These are phyloP conservation scores for Pneumocystis jirovecii DNA, from an alignment of 1,139 yeast species.

Conservation along the genomic window DNA sequence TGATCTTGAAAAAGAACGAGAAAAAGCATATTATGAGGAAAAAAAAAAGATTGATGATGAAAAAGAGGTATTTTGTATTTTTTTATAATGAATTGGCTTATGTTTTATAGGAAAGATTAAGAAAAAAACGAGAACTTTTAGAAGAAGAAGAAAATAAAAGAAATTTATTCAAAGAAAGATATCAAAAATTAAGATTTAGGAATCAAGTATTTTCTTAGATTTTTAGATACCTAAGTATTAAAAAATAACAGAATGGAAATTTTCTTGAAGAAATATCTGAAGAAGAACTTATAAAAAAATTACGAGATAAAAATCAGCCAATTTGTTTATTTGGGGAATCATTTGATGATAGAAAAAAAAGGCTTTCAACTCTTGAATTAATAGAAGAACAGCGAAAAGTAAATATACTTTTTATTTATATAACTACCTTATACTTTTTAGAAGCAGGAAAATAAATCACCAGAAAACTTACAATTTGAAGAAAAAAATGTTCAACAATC, in stretches of 20 bases:
- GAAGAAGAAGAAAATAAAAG: conserved; percentile 8
- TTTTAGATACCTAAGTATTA: not conserved
- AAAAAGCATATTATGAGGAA: conserved; percentile 17
- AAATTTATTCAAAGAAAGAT: conserved; percentile 5
- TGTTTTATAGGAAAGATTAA: conserved; percentile 12
- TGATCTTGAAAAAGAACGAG: conserved; percentile 18
- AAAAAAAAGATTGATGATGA: conserved; percentile 19
- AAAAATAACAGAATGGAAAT: not conserved
- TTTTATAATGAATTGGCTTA: conserved; percentile 9
- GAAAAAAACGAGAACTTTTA: conserved; percentile 11
- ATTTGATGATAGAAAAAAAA: conserved; percentile 15
- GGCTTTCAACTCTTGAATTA: conserved; percentile 15
- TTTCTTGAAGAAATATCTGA: conserved; percentile 23
- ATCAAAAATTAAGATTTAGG: conserved; percentile 2
- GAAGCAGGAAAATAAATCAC: not conserved
- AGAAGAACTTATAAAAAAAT: conserved; percentile 34
- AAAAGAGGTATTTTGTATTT: conserved; percentile 14
- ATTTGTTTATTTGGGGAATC: conserved; percentile 38
- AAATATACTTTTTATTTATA: not conserved
- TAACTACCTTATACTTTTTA: not conserved
- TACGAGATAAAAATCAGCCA: conserved; percentile 31
- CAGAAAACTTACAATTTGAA: conserved; percentile 16
- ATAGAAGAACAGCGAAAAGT: conserved; percentile 2
- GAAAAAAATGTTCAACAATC: conserved; percentile 37
- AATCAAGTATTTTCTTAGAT: not conserved